phyloP scores from a whole-genome alignment of 441 rosid genomes.

The Syzygium syzygioides region DNA sequence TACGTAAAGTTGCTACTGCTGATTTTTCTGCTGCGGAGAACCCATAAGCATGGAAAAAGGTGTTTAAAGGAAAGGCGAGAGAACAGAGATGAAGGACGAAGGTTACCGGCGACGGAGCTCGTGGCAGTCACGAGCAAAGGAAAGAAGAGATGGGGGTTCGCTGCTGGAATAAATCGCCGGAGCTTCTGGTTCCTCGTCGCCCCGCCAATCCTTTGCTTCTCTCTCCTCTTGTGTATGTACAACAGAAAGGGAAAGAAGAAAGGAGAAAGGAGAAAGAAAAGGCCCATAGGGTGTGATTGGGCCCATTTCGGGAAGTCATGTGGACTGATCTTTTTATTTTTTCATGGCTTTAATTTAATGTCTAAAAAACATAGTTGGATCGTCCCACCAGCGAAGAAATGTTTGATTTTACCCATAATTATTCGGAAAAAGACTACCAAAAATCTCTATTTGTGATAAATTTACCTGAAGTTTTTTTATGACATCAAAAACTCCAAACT shows the following conservation, averaged over 20 bases:
- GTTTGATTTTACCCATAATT: accelerated
- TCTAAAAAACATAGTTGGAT: not conserved
- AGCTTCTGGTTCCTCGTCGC: not conserved
- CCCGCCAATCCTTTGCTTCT: not conserved
- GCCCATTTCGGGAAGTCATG: not conserved
- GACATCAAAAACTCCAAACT: no score
- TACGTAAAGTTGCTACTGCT: not conserved
- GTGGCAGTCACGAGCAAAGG: not conserved
- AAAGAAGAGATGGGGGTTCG: not conserved
- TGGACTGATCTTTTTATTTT: not conserved
- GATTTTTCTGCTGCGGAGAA: not conserved
- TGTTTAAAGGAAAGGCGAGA: not conserved
- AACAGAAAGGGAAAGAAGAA: not conserved
- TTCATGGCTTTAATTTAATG: not conserved
- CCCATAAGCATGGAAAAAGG: not conserved
- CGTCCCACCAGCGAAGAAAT: accelerated
- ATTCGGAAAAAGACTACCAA: not conserved
- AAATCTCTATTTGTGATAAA: no score
- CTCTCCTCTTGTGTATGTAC: not conserved
- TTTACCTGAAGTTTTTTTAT: no score
- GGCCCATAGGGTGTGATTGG: not conserved
- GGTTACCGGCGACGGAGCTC: not conserved
- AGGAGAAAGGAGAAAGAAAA: not conserved
- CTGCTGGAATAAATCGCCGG: not conserved
- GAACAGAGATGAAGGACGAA: not conserved